phyloP scores from a whole-genome alignment of 2,329 filamentous ascomycete genomes.

The Orbilia quercus region DNA sequence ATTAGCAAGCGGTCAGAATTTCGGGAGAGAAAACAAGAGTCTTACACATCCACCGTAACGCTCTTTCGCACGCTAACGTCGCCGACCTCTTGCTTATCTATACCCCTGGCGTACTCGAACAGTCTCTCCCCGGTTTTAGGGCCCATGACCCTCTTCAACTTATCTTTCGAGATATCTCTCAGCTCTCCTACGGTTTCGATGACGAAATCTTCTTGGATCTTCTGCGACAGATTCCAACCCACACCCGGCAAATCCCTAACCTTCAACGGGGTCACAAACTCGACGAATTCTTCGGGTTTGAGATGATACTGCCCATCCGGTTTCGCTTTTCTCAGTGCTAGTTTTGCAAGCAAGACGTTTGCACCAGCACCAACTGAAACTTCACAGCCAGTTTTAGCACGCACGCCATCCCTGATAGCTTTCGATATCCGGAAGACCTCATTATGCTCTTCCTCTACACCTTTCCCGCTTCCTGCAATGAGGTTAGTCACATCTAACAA shows the following conservation, averaged over 20 bases:
- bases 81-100: conserved; percentile 82
- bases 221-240: conserved; percentile 87
- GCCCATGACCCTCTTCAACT: conserved; percentile 77
- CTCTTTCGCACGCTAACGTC: conserved; percentile 89
- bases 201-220: conserved; percentile 82
- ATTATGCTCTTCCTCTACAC: conserved; percentile 22
- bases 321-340: conserved; percentile 90
- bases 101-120: conserved; percentile 88
- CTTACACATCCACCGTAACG: conserved; percentile 85
- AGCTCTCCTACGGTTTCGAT: conserved; percentile 86
- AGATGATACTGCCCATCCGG: conserved; percentile 93
- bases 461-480: conserved; percentile 72
- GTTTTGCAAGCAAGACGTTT: conserved; percentile 90
- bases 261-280: conserved; percentile 79
- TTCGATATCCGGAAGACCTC: conserved; percentile 76
- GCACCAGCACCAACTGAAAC: conserved; percentile 92
- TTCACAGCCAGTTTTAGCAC: conserved; percentile 77
- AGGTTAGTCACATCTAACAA: conserved; percentile 82
- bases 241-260: conserved; percentile 89
- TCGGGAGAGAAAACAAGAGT: conserved; percentile 8
- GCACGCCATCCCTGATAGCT: conserved; percentile 75
- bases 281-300: conserved; percentile 80
- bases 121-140: conserved; percentile 93
- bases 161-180: conserved; percentile 73
- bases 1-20: conserved; percentile 4